Evolutionary conservation across 495 filamentous ascomycete species (phyloP).

Genomic region (Thermochaetoides thermophila): DNA sequence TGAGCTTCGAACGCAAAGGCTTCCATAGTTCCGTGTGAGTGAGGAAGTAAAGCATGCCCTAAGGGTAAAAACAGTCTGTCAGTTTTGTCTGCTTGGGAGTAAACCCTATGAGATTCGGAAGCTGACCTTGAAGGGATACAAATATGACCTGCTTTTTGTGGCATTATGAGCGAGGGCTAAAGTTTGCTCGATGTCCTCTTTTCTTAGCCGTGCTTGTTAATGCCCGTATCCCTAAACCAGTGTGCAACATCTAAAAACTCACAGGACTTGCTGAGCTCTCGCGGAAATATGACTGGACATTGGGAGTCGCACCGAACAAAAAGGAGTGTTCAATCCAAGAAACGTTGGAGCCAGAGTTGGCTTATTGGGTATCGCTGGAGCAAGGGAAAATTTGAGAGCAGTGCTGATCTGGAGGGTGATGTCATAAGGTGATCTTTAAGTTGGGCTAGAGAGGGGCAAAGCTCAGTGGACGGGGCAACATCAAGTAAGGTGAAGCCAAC

Average conservation of each 20-base stretch:
- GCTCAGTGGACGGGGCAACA: too few relatives aligned
- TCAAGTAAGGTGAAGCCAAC: too few relatives aligned
- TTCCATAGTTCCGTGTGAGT: constrained; percentile 47
- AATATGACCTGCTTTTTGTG: constrained; percentile 57
- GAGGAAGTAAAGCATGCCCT: constrained; percentile 63
- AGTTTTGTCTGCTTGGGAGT: not conserved
- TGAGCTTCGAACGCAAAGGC: constrained; percentile 54
- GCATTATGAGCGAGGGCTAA: constrained; percentile 43
- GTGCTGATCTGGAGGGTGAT: too few relatives aligned
- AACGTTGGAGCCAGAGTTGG: too few relatives aligned
- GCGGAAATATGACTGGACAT: constrained; percentile 17
- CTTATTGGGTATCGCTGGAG: too few relatives aligned
- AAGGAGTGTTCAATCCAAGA: too few relatives aligned
- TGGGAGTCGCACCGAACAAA: too few relatives aligned
- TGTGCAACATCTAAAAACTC: constrained; percentile 8
- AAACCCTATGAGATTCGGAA: not conserved
- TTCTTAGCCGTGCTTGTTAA: constrained; percentile 20
- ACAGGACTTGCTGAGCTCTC: constrained; percentile 39
- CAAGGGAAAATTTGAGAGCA: too few relatives aligned
- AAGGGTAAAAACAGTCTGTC: too few relatives aligned
- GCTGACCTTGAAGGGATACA: constrained; percentile 69
- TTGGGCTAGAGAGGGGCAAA: too few relatives aligned
- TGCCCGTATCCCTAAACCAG: not conserved
- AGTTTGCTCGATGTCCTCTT: constrained; percentile 43
- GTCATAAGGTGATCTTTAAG: too few relatives aligned